phyloP scores from a whole-genome alignment of 2,329 filamentous ascomycete genomes.

The Nemania sp. region DNA sequence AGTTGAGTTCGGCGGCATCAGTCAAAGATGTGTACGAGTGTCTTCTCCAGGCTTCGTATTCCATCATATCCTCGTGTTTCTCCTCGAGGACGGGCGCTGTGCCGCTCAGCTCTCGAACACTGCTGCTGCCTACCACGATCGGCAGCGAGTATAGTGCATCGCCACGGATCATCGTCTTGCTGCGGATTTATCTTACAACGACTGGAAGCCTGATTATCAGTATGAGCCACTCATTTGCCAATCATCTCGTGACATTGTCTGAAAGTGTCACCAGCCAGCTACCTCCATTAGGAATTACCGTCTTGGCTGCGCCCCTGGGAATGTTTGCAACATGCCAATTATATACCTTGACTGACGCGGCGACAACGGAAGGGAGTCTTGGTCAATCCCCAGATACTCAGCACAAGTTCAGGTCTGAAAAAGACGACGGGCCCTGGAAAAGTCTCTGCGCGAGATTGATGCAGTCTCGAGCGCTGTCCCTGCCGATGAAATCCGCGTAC shows the following conservation, averaged over 20 bases:
- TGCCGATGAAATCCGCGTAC: conserved; percentile 46
- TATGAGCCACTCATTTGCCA: conserved; percentile 52
- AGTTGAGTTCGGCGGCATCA: conserved; percentile 42
- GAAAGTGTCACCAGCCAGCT: conserved; percentile 48
- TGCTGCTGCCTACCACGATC: conserved; percentile 49
- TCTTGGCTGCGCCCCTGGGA: conserved; percentile 61
- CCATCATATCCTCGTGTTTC: conserved; percentile 55
- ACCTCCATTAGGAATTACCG: conserved; percentile 48
- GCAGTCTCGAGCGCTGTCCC: conserved; percentile 54
- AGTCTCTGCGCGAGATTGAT: conserved; percentile 56
- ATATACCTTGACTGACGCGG: conserved; percentile 42
- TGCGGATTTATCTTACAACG: conserved; percentile 60
- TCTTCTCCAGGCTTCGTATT: conserved; percentile 57
- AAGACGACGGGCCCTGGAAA: conserved; percentile 53
- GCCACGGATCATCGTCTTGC: conserved; percentile 51
- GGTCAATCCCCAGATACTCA: conserved; percentile 60
- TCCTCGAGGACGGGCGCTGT: conserved; percentile 55
- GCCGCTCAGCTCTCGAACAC: conserved; percentile 57
- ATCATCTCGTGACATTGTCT: conserved; percentile 53
- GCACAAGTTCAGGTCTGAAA: conserved; percentile 48
- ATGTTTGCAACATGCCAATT: conserved; percentile 50
- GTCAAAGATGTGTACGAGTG: conserved; percentile 56
- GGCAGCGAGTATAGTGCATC: conserved; percentile 39
- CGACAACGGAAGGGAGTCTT: conserved; percentile 44
- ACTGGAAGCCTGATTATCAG: conserved; percentile 58